phyloP scores from a whole-genome alignment of 345 rosid species.

The Streptanthus diversifolius region DNA sequence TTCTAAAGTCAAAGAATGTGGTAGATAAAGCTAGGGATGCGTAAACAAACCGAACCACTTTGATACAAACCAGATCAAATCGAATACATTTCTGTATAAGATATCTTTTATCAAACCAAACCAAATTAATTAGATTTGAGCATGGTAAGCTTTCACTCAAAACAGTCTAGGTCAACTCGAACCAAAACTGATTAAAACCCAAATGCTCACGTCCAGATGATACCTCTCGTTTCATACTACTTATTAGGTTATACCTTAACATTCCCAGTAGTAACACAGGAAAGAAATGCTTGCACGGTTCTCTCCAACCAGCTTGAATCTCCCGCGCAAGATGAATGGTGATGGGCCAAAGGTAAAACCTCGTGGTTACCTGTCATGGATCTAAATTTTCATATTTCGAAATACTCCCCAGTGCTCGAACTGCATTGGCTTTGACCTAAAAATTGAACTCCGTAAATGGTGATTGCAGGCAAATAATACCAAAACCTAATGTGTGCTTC shows the following conservation, averaged over 20 bases:
- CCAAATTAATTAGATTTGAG: not conserved
- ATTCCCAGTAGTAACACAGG: constrained; percentile 90
- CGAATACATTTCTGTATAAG: not conserved
- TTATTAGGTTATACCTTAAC: constrained; percentile 63
- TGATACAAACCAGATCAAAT: not conserved
- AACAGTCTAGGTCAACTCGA: not conserved
- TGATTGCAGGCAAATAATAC: constrained; percentile 16
- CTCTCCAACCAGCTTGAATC: constrained; percentile 56
- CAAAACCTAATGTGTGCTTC: not conserved
- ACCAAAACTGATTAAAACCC: constrained; percentile 12
- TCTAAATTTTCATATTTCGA: constrained; percentile 50
- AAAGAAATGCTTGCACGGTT: constrained; percentile 88
- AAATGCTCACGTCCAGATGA: not conserved
- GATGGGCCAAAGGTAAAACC: constrained; percentile 24
- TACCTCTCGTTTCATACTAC: constrained; percentile 1
- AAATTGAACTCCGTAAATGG: not conserved
- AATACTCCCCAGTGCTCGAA: constrained; percentile 86
- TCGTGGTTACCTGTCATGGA: constrained; percentile 33
- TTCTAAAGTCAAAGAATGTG: constrained; percentile 1
- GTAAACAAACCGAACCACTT: not conserved
- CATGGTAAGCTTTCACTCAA: not conserved
- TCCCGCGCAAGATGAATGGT: constrained; percentile 32
- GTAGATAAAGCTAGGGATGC: not conserved
- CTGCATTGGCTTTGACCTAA: constrained; percentile 83
- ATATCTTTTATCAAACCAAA: constrained; percentile 6